phyloP scores from a whole-genome alignment of 1,284 basidiomycete genomes.

The Marasmius fiardii region DNA sequence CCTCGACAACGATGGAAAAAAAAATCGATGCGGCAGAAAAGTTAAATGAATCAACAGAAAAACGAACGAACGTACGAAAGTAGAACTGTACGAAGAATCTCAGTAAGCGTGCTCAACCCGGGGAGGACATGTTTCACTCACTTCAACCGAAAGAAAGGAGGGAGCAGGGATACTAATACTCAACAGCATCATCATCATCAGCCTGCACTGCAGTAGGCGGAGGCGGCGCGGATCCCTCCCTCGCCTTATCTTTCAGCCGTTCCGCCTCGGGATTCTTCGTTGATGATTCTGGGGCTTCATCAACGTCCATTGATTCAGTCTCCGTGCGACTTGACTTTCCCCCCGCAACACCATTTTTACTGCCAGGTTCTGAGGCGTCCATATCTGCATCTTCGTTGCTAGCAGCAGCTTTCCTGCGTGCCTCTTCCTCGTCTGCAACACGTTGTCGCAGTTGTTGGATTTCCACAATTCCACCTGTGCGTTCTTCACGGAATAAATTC shows the following conservation, averaged over 20 bases:
- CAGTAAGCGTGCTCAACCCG: neutral
- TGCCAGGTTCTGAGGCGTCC: constrained; percentile 8
- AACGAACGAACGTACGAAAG: no score
- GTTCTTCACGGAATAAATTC: constrained; percentile 57
- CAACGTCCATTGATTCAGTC: constrained; percentile 22
- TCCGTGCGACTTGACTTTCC: constrained; percentile 11
- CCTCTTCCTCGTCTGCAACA: constrained; percentile 63
- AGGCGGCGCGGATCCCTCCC: constrained; percentile 42
- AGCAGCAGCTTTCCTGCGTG: constrained; percentile 34
- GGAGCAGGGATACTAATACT: constrained; percentile 39
- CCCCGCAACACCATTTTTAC: constrained; percentile 25
- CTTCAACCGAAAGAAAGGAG: constrained; percentile 17
- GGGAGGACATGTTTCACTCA: neutral
- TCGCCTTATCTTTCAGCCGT: constrained; percentile 32
- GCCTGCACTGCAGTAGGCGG: constrained; percentile 36
- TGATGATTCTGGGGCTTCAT: constrained; percentile 25
- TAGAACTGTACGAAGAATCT: no score
- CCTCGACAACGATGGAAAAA: no score
- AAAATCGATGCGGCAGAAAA: no score
- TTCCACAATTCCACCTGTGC: constrained; percentile 55
- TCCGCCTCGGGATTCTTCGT: constrained; percentile 19
- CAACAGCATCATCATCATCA: constrained; percentile 60
- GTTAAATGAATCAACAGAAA: no score
- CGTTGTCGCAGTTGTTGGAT: constrained; percentile 57
- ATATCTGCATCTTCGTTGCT: constrained; percentile 12